Evolutionary conservation across 257 asterid species (phyloP).

Genomic region (Gardenia jasminoides): DNA sequence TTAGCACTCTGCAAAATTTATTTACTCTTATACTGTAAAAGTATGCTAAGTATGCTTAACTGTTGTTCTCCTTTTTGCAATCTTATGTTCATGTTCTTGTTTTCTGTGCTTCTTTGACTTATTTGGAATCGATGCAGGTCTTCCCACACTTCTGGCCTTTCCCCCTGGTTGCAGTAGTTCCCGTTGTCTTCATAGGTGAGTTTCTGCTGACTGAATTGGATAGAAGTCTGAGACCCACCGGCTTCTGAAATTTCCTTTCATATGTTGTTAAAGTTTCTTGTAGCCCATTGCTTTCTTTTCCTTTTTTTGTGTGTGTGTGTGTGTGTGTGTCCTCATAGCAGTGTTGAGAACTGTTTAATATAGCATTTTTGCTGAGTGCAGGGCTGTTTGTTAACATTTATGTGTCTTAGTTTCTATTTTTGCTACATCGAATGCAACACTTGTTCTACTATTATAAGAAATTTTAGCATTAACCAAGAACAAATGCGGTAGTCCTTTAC

Average conservation of each 20-base stretch:
- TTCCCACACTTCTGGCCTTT: constrained; percentile 84
- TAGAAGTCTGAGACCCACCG: neutral
- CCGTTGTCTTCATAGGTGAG: constrained; percentile 69
- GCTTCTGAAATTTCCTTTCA: neutral
- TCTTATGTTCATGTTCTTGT: constrained; percentile 3
- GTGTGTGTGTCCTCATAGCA: too few species aligned
- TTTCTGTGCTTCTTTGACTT: constrained; percentile 13
- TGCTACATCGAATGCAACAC: too few species aligned
- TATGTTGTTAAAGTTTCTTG: neutral
- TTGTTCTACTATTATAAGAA: too few species aligned
- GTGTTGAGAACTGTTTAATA: neutral
- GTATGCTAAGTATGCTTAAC: too few species aligned
- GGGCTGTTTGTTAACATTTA: too few species aligned
- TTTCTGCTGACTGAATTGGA: constrained; percentile 2
- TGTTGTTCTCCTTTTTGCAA: neutral
- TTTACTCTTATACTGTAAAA: neutral
- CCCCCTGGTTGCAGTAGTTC: constrained; percentile 87
- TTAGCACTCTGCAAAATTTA: constrained; percentile 28
- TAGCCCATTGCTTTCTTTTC: neutral
- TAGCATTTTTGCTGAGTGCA: neutral
- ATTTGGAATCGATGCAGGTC: constrained; percentile 45
- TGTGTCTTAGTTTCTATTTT: too few species aligned
- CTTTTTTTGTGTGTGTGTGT: neutral
- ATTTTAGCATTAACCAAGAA: too few species aligned
- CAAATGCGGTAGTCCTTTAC: too few species aligned